Evolutionary conservation across 352 stramenopile species (phyloP).

Genomic region (Globisporangium paddicum): DNA sequence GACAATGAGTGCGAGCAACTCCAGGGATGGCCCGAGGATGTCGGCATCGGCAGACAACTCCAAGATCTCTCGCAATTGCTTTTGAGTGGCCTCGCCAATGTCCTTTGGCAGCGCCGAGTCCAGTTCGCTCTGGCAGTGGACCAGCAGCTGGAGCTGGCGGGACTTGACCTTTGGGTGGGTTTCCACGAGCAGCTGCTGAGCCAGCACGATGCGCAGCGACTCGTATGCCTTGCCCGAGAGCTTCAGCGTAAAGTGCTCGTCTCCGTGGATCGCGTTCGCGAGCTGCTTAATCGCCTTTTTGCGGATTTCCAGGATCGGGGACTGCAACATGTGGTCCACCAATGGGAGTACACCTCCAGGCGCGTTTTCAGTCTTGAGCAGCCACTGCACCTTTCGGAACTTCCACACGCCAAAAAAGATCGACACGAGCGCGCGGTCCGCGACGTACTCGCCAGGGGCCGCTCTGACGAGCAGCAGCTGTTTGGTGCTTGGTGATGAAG

Average conservation of each 20-base stretch:
- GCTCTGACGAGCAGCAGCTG: slow-evolving; percentile 1
- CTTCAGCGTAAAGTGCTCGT: slow-evolving; percentile 10
- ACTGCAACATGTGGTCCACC: slow-evolving; percentile 32
- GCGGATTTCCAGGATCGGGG: slow-evolving; percentile 48
- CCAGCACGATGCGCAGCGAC: slow-evolving; percentile 33
- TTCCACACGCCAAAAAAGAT: slow-evolving; percentile 32
- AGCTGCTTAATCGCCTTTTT: slow-evolving; percentile 59
- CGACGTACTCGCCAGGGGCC: slow-evolving; percentile 33
- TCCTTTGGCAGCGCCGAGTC: slow-evolving; percentile 9
- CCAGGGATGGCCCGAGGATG: slow-evolving; percentile 45
- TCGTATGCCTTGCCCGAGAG: slow-evolving; percentile 6
- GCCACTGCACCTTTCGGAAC: slow-evolving; percentile 9
- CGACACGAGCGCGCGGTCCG: slow-evolving; percentile 42
- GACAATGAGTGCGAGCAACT: slow-evolving; percentile 50
- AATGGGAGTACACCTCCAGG: slow-evolving; percentile 10
- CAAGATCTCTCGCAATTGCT: slow-evolving; percentile 22
- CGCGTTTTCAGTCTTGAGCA: slow-evolving; percentile 2
- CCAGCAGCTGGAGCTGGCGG: slow-evolving; percentile 47
- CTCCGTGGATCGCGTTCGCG: slow-evolving; percentile 18
- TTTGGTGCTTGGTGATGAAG: not conserved
- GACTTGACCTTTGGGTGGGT: slow-evolving; percentile 62
- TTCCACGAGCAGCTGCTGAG: slow-evolving; percentile 47
- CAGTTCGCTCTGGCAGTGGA: slow-evolving; percentile 28
- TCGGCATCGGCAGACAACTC: slow-evolving; percentile 41
- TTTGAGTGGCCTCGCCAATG: slow-evolving; percentile 17